phyloP scores from a whole-genome alignment of 2,329 filamentous ascomycete species.

The Penicillium vulpinum region DNA sequence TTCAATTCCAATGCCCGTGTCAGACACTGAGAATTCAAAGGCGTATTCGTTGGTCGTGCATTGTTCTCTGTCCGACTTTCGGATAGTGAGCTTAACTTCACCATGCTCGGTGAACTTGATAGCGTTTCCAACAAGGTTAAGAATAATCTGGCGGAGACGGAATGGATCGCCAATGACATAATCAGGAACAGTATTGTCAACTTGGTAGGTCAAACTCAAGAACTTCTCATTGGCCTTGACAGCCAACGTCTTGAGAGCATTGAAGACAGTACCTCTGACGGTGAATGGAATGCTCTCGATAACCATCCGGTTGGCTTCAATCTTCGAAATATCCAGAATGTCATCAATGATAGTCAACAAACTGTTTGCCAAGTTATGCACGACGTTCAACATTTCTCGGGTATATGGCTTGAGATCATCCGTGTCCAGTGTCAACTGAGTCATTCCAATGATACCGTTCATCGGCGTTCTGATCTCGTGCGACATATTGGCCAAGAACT shows the following conservation, averaged over 20 bases:
- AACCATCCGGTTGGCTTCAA: conserved; percentile 96
- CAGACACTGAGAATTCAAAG: conserved; percentile 92
- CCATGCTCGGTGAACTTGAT: conserved; percentile 99
- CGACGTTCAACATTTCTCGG: conserved; percentile 97
- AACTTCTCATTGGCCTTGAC: conserved; percentile 97
- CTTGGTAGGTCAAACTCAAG: conserved; percentile 87
- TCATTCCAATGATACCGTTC: conserved; percentile 99
- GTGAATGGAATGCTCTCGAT: conserved; percentile 98
- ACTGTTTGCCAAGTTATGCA: conserved; percentile 94
- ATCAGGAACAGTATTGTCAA: conserved; percentile 90
- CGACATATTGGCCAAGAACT: conserved; percentile 98
- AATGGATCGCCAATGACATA: conserved; percentile 96
- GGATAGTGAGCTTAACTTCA: conserved; percentile 92
- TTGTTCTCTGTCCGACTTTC: conserved; percentile 65
- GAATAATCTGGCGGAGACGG: conserved; percentile 91
- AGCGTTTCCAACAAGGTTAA: conserved; percentile 95
- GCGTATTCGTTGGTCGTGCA: conserved; percentile 76
- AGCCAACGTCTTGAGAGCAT: conserved; percentile 92
- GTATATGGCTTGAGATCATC: conserved; percentile 93
- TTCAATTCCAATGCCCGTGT: conserved; percentile 96
- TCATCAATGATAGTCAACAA: conserved; percentile 93
- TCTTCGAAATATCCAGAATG: conserved; percentile 68
- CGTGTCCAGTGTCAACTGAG: conserved; percentile 90
- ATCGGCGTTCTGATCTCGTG: conserved; percentile 97
- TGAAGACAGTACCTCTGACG: conserved; percentile 90